These are phyloP conservation scores for Neolentinus lepideus DNA, from an alignment of 1,284 basidiomycete species.

Conservation along the genomic window DNA sequence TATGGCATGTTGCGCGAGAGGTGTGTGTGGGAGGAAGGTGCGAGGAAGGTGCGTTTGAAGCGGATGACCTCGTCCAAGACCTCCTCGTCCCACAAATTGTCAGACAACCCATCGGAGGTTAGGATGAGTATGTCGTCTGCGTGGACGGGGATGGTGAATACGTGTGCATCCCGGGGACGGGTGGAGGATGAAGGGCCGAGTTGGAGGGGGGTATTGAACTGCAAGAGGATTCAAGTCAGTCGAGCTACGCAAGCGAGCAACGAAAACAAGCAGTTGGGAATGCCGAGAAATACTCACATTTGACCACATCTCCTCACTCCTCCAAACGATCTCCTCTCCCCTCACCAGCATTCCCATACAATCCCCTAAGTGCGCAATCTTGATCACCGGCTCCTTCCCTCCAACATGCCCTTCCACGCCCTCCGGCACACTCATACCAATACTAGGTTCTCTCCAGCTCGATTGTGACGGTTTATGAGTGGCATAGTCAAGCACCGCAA, in stretches of 20 bases:
- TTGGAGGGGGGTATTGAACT: slow-evolving; percentile 90
- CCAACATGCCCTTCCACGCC: slow-evolving; percentile 5
- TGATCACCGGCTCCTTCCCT: slow-evolving; percentile 54
- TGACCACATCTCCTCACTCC: slow-evolving; percentile 94
- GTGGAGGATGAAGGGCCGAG: slow-evolving; percentile 74
- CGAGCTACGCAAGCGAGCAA: slow-evolving; percentile 7
- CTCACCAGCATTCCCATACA: slow-evolving; percentile 85
- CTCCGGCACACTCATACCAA: too few relatives aligned
- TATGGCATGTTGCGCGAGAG: too few relatives aligned
- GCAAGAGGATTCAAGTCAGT: slow-evolving; percentile 12
- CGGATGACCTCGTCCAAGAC: slow-evolving; percentile 83
- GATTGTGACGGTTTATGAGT: slow-evolving; percentile 16
- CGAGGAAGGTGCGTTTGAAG: slow-evolving; percentile 43
- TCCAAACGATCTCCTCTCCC: slow-evolving; percentile 74
- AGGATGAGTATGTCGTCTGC: slow-evolving; percentile 88
- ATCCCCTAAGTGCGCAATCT: slow-evolving; percentile 90
- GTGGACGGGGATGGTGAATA: slow-evolving; percentile 71
- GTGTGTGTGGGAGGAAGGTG: not conserved
- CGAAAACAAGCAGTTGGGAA: slow-evolving; percentile 6
- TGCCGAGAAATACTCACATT: slow-evolving; percentile 43
- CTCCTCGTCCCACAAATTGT: slow-evolving; percentile 95
- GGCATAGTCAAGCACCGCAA: slow-evolving; percentile 54
- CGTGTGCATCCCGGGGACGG: slow-evolving; percentile 68
- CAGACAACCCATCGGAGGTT: slow-evolving; percentile 85
- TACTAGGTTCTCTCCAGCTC: slow-evolving; percentile 37